Percentiles rank a stretch among this genome's conserved stretches.
phyloP scores from a whole-genome alignment of 2,329 filamentous ascomycete species.

The Epichloe typhina region DNA sequence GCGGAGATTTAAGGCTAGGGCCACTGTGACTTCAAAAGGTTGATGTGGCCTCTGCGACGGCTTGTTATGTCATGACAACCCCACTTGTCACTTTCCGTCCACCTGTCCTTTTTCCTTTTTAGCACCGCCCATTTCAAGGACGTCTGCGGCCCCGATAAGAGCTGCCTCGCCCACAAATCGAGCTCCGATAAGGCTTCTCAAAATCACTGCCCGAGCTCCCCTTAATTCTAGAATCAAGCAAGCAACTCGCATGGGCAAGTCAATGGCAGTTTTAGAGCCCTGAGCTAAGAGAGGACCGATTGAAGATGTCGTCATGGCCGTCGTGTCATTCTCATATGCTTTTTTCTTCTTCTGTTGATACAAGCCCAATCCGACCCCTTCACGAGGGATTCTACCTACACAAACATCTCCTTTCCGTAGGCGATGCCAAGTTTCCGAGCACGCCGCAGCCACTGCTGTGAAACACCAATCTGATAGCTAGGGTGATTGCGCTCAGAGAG shows the following conservation, averaged over 20 bases:
- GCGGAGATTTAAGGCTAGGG: background rate
- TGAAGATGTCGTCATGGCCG: background rate
- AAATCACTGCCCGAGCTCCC: no score
- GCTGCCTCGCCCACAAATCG: background rate
- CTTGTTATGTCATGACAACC: constrained; percentile 7
- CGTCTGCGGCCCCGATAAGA: constrained; percentile 4
- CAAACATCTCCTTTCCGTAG: background rate
- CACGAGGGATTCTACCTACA: background rate
- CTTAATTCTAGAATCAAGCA: background rate
- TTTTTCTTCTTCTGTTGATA: constrained; percentile 3
- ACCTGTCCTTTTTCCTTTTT: background rate
- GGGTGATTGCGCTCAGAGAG: constrained; percentile 2
- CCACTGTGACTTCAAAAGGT: constrained; percentile 10
- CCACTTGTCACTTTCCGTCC: background rate
- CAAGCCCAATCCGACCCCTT: background rate
- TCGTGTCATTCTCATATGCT: constrained; percentile 3
- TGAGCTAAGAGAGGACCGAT: background rate
- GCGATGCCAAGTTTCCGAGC: background rate
- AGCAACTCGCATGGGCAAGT: background rate
- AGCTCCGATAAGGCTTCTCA: constrained; percentile 4
- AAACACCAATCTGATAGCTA: background rate
- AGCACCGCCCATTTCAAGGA: background rate
- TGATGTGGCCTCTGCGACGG: constrained; percentile 21
- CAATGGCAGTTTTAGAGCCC: background rate
- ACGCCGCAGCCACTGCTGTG: background rate